A percentile compares a stretch with the other conserved stretches of the same genome.
phyloP scores from a whole-genome alignment of 1,284 basidiomycete genomes.

The Takashimella tepidaria region DNA sequence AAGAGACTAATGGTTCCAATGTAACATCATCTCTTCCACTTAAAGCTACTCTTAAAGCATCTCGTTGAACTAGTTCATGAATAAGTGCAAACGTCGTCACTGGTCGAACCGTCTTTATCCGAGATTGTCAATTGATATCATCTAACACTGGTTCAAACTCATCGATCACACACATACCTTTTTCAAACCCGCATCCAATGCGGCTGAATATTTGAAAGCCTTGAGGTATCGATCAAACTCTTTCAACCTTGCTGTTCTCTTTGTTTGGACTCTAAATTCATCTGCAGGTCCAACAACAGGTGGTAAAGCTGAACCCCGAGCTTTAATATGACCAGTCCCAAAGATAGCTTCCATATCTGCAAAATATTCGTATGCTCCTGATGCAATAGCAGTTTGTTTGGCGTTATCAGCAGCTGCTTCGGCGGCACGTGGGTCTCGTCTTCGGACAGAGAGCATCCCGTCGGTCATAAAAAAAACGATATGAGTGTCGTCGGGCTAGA shows the following conservation, averaged over 20 bases:
- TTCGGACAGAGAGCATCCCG: conserved; percentile 83
- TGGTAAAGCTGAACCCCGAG: conserved; percentile 52
- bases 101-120: conserved; percentile 60
- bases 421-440: conserved; percentile 69
- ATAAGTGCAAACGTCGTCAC: conserved; percentile 85
- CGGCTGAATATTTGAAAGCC: conserved; percentile 89
- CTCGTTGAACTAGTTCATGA: conserved; percentile 87
- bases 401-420: conserved; percentile 54
- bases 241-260: conserved; percentile 66
- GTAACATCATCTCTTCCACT: conserved; percentile 89
- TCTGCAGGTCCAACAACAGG: conserved; percentile 54
- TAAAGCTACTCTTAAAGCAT: conserved; percentile 81
- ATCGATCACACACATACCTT: no score
- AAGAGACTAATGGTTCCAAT: conserved; percentile 80
- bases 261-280: conserved; percentile 70
- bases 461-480: conserved; percentile 95
- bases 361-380: conserved; percentile 68
- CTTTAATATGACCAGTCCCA: conserved; percentile 58
- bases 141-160: no score
- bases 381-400: conserved; percentile 52
- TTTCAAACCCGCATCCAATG: conserved; percentile 79
- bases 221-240: conserved; percentile 89
- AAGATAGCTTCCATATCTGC: conserved; percentile 56
- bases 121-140: conserved; percentile 52
- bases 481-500: conserved; percentile 89